Evolutionary conservation across 164 flowering plant species (phyloP), one percentile per base, ranked within the genome.

Genomic region (Magnolia changhungtana): DNA sequence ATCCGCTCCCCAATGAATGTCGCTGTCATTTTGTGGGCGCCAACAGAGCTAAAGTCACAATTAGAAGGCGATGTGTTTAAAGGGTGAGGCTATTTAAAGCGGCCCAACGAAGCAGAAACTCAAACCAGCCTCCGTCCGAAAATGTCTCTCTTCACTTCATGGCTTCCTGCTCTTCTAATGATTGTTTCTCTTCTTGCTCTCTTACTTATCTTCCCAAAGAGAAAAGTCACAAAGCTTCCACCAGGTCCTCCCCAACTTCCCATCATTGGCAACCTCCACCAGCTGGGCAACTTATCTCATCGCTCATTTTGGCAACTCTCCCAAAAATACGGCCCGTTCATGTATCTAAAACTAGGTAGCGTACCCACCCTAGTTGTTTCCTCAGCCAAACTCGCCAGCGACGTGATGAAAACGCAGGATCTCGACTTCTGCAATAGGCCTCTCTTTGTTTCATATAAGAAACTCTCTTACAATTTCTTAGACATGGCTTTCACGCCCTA

Each of bases 371-470:
- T 73, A 3, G 10, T 73, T 9, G 11, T 73, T 59, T 73, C 75
- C n/a, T 61, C 66, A 2, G 75, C 72, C 20, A n/a, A 49, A 19
- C 51, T 49, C 9, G 72, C 72, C 6, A 69, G 23, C 8, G 52
- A 69, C 23, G 75, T 73, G 29, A 27, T 73, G 66, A 73, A 73
- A 27, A 58, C 66, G 4, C 45, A 73, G 8, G 75, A 73, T 73
- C 75, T 73, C 19, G 45, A 55, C 21, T 73, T 73, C 21, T 73
- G 75, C 67, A 73, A 21, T 14, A 55, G 75, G 37, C 75, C 75
- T 61, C 21, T 66, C 10, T n/a, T 73, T 31, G 19, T 63, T 9
- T 55, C 66, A 0, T 16, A 9, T 1, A 59, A 73, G 49, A 59
- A n/a, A 14, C 21, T 73, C 66, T 73, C 75, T 0, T 63, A 73